Evolutionary conservation across 805 yeast genomes (phyloP).

Genomic region (Saccharomycopsis sp.): DNA sequence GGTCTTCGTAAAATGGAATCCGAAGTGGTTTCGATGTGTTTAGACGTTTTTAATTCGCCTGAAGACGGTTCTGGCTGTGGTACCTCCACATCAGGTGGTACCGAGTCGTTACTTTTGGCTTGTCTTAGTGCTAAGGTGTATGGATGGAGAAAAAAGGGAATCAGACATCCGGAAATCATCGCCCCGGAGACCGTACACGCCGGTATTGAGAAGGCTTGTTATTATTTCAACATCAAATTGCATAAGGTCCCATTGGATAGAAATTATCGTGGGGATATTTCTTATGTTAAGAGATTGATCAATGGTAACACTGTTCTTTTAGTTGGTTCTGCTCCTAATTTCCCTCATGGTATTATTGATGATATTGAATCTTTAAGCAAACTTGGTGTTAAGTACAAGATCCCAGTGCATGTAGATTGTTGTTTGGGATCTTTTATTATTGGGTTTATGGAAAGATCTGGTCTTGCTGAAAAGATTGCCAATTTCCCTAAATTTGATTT

Average conservation of each 20-base stretch:
- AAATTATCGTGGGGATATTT: slow-evolving; percentile 61
- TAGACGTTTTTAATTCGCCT: slow-evolving; percentile 78
- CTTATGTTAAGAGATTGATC: slow-evolving; percentile 56
- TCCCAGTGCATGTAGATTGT: slow-evolving; percentile 93
- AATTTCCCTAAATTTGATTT: slow-evolving; percentile 65
- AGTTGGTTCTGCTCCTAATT: slow-evolving; percentile 94
- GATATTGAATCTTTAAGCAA: slow-evolving; percentile 69
- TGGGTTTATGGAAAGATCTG: slow-evolving; percentile 63
- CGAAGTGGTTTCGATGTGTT: slow-evolving; percentile 88
- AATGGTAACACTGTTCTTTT: slow-evolving; percentile 75
- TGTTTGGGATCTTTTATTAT: slow-evolving; percentile 91
- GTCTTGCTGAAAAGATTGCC: slow-evolving; percentile 21
- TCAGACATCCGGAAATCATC: slow-evolving; percentile 73
- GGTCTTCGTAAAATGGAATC: slow-evolving; percentile 95
- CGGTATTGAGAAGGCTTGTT: slow-evolving; percentile 88
- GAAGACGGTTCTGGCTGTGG: slow-evolving; percentile 54
- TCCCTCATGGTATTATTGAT: slow-evolving; percentile 94
- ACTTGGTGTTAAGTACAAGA: slow-evolving; percentile 55
- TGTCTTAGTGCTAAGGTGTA: slow-evolving; percentile 83
- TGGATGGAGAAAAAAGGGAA: slow-evolving; percentile 52
- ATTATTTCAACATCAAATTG: slow-evolving; percentile 79
- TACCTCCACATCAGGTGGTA: slow-evolving; percentile 88
- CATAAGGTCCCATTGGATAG: slow-evolving; percentile 76
- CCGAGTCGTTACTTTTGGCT: slow-evolving; percentile 83
- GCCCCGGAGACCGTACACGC: slow-evolving; percentile 93